A percentile compares a stretch with the other conserved stretches of the same genome.
These are phyloP conservation scores for Saccharomycopsis amapae DNA, from an alignment of 805 yeast genomes.

Conservation along the genomic window DNA sequence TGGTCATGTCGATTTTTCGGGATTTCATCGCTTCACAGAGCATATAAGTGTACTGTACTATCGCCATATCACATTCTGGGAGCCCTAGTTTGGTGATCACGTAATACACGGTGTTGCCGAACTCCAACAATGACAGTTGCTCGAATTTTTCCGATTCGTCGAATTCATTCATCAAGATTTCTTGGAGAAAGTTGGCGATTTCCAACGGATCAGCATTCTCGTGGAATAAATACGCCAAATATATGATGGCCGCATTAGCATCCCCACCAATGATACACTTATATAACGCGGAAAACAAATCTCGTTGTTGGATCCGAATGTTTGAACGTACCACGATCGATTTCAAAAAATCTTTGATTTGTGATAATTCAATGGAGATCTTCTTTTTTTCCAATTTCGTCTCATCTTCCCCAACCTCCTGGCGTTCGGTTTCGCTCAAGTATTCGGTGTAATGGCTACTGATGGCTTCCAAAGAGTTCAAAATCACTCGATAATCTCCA, in stretches of 20 bases:
- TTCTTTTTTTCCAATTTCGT: not conserved
- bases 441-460: constrained; percentile 41
- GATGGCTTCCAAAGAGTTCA: constrained; percentile 70
- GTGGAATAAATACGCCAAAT: constrained; percentile 76
- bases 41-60: constrained; percentile 89
- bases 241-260: constrained; percentile 84
- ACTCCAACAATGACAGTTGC: constrained; percentile 72
- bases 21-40: constrained; percentile 81
- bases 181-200: constrained; percentile 82
- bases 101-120: constrained; percentile 78
- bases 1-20: constrained; percentile 49
- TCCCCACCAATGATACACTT: constrained; percentile 84
- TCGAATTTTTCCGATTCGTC: constrained; percentile 72
- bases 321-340: constrained; percentile 75
- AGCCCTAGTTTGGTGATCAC: constrained; percentile 87
- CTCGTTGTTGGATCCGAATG: not conserved
- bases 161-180: constrained; percentile 90
- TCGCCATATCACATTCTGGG: constrained; percentile 87
- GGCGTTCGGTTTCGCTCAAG: constrained; percentile 5
- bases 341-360: constrained; percentile 30
- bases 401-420: constrained; percentile 12
- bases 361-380: constrained; percentile 5
- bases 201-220: constrained; percentile 93
- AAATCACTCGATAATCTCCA: constrained; percentile 84
- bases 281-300: constrained; percentile 75